These are phyloP conservation scores for Daedaleopsis nitida DNA, from an alignment of 768 basidiomycete species.

Conservation along the genomic window DNA sequence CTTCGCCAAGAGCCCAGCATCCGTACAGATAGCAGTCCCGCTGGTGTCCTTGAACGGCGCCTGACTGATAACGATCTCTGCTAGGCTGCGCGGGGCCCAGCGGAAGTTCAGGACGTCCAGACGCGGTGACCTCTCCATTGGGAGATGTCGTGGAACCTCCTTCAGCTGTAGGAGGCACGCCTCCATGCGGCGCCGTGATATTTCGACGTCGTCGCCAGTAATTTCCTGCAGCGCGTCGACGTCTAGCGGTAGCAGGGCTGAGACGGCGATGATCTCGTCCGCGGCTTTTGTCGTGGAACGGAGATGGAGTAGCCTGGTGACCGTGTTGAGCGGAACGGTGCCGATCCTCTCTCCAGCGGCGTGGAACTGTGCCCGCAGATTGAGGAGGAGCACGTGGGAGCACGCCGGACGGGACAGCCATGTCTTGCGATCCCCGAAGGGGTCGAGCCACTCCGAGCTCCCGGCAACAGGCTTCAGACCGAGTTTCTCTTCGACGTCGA, in stretches of 20 bases:
- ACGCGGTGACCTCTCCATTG: not conserved
- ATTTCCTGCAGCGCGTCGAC: constrained; percentile 5
- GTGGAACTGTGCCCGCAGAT: too few species aligned
- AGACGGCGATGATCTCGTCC: constrained; percentile 15
- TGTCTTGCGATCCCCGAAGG: not conserved
- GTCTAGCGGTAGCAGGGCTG: constrained; percentile 1
- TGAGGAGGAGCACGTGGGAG: not conserved
- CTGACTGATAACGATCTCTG: not conserved
- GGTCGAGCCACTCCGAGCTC: not conserved
- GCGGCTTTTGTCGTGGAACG: constrained; percentile 10
- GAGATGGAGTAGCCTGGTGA: constrained; percentile 1
- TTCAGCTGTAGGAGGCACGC: constrained; percentile 3
- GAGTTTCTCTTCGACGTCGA: constrained; percentile 5
- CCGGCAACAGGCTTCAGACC: not conserved
- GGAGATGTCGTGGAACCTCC: not conserved
- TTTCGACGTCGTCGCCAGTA: not conserved
- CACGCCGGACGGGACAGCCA: not conserved
- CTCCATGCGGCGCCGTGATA: constrained; percentile 5
- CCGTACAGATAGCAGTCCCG: not conserved
- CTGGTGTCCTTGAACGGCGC: not conserved
- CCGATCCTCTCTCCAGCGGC: too few species aligned
- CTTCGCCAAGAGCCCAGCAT: not conserved
- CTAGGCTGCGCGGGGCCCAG: constrained; percentile 1
- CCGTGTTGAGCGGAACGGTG: not conserved
- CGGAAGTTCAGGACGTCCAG: not conserved